Conservation (phyloP, 345 rosid species). For the Abelmoschus esculentus region DNA sequence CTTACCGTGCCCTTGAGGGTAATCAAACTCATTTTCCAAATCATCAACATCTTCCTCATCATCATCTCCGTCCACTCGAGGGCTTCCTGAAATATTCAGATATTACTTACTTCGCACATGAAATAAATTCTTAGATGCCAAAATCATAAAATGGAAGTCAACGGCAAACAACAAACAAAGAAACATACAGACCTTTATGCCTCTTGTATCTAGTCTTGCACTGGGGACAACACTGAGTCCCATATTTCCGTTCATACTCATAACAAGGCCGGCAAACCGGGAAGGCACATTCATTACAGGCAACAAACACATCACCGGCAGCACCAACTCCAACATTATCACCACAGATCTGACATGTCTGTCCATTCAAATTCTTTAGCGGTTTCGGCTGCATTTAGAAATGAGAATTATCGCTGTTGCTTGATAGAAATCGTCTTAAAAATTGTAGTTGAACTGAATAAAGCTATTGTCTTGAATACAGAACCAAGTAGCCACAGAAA, state of each 20-base stretch:
- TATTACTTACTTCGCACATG: no score
- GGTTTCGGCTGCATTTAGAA: conserved; percentile 72
- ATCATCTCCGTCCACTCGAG: no score
- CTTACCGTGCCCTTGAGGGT: no score
- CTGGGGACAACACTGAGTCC: conserved; percentile 84
- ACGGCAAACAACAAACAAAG: no score
- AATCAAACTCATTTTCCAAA: no score
- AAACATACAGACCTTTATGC: conserved; percentile 56
- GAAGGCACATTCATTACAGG: conserved; percentile 87
- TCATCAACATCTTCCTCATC: no score
- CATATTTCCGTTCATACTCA: conserved; percentile 96
- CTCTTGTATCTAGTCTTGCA: conserved; percentile 37
- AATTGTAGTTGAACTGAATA: neutral
- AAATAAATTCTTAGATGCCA: no score
- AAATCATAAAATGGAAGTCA: no score
- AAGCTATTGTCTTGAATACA: neutral
- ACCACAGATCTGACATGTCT: conserved; percentile 93
- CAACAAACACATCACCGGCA: conserved; percentile 72
- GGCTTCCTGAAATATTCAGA: no score
- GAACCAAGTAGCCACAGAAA: neutral
- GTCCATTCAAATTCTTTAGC: conserved; percentile 56
- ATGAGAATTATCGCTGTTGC: conserved; percentile 3
- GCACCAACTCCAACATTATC: conserved; percentile 66
- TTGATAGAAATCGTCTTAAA: neutral
- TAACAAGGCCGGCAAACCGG: conserved; percentile 98